These are phyloP conservation scores for Corylus americana DNA, from an alignment of 306 rosid genomes.

Conservation along the genomic window DNA sequence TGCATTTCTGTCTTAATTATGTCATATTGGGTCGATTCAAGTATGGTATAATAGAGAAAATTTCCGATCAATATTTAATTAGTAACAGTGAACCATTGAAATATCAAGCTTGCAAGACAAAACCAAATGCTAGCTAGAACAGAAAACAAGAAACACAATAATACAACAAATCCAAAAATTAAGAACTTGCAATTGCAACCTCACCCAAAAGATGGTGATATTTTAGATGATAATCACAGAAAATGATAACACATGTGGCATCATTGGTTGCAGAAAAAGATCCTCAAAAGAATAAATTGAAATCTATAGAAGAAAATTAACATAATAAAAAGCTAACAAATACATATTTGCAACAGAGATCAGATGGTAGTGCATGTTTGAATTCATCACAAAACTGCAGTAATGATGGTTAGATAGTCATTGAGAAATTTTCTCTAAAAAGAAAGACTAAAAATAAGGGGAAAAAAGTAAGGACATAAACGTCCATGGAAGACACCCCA, in stretches of 20 bases:
- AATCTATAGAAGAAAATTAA: neutral
- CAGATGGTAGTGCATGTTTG: constrained; percentile 93
- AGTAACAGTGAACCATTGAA: constrained; percentile 56
- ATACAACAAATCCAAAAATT: neutral
- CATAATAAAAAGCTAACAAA: neutral
- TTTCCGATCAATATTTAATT: neutral
- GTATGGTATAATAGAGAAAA: neutral
- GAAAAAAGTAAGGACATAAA: too few relatives aligned
- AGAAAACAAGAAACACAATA: neutral
- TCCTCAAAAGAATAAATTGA: neutral
- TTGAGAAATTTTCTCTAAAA: neutral
- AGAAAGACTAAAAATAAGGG: neutral
- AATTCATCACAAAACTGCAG: constrained; percentile 70
- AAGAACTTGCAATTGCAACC: constrained; percentile 35
- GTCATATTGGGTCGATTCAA: too few relatives aligned
- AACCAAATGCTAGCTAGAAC: too few relatives aligned
- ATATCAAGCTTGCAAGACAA: constrained; percentile 15
- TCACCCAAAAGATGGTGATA: constrained; percentile 81
- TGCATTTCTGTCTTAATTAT: too few relatives aligned
- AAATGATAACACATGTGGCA: constrained; percentile 24
- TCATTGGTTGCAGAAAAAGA: constrained; percentile 45
- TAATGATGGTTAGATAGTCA: constrained; percentile 44
- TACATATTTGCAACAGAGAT: constrained; percentile 38
- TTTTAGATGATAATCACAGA: constrained; percentile 51
- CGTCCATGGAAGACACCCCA: too few relatives aligned